phyloP scores from a whole-genome alignment of 1,284 basidiomycete species.

The Rhodofomes roseus region DNA sequence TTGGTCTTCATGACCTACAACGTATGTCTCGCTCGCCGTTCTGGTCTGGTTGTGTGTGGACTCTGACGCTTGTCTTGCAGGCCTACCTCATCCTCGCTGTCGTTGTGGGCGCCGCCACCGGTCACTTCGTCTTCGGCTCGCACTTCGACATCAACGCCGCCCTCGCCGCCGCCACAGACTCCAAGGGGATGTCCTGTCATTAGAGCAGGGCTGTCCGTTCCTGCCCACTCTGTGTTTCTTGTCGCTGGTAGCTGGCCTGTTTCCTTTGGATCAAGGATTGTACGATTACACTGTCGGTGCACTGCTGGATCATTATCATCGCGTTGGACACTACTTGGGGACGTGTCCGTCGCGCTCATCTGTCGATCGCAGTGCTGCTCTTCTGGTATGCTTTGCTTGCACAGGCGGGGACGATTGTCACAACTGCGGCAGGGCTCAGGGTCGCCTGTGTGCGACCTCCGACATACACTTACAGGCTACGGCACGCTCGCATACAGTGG shows the following conservation, averaged over 20 bases:
- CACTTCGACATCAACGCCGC: constrained; percentile 56
- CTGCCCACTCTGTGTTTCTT: not conserved
- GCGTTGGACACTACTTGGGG: not conserved
- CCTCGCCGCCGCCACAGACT: constrained; percentile 37
- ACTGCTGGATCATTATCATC: not conserved
- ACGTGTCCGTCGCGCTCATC: not conserved
- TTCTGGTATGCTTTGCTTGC: too few species aligned
- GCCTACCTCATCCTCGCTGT: constrained; percentile 76
- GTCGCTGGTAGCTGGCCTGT: not conserved
- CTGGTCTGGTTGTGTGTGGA: not conserved
- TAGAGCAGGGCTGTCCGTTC: constrained; percentile 17
- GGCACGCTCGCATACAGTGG: not conserved
- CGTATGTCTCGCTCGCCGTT: constrained; percentile 34
- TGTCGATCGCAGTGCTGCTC: too few species aligned
- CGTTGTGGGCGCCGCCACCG: constrained; percentile 65
- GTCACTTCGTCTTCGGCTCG: constrained; percentile 68
- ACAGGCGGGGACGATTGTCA: too few species aligned
- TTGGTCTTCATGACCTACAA: constrained; percentile 88
- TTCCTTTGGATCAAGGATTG: not conserved
- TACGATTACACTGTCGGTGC: not conserved
- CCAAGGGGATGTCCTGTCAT: constrained; percentile 61
- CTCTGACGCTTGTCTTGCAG: constrained; percentile 35
- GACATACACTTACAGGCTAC: not conserved
- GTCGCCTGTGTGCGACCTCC: not conserved
- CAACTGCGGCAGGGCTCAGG: too few species aligned